A percentile compares a stretch with the other conserved stretches of the same genome.
phyloP scores from a whole-genome alignment of 2,329 filamentous ascomycete genomes.

The Talaromyces verruculosus region DNA sequence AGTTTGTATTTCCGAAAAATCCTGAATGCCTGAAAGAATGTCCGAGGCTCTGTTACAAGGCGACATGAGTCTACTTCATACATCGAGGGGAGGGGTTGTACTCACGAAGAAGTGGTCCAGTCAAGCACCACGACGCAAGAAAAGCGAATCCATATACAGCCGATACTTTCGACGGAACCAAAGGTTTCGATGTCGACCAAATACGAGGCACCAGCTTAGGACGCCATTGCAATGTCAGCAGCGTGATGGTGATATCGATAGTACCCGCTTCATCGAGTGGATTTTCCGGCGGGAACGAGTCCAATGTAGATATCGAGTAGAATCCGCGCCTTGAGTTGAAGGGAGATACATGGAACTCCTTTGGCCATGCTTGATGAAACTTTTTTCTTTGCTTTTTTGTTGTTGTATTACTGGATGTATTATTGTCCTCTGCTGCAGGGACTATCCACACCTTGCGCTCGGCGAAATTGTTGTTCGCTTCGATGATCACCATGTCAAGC shows the following conservation, averaged over 20 bases:
- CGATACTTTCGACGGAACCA: slow-evolving; percentile 1
- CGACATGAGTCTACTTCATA: neutral
- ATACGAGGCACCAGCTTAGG: slow-evolving; percentile 12
- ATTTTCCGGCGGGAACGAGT: neutral
- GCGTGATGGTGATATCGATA: slow-evolving; percentile 12
- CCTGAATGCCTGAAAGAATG: slow-evolving; percentile 6
- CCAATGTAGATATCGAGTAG: slow-evolving; percentile 4
- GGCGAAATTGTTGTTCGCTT: slow-evolving; percentile 16
- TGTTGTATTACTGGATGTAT: neutral
- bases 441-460: slow-evolving; percentile 12
- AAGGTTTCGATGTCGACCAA: slow-evolving; percentile 11
- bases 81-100: neutral
- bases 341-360: slow-evolving; percentile 16
- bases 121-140: slow-evolving; percentile 7
- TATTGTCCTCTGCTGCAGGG: neutral
- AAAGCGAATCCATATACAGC: neutral
- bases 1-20: neutral
- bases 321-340: slow-evolving; percentile 11
- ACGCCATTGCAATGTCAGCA: slow-evolving; percentile 1
- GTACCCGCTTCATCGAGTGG: neutral
- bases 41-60: slow-evolving; percentile 1
- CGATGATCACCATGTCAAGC: neutral
- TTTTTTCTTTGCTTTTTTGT: neutral
- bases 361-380: slow-evolving; percentile 7
- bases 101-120: slow-evolving; percentile 4